These are phyloP conservation scores for Peronospora tabacina DNA, from an alignment of 352 stramenopile species.

Conservation along the genomic window DNA sequence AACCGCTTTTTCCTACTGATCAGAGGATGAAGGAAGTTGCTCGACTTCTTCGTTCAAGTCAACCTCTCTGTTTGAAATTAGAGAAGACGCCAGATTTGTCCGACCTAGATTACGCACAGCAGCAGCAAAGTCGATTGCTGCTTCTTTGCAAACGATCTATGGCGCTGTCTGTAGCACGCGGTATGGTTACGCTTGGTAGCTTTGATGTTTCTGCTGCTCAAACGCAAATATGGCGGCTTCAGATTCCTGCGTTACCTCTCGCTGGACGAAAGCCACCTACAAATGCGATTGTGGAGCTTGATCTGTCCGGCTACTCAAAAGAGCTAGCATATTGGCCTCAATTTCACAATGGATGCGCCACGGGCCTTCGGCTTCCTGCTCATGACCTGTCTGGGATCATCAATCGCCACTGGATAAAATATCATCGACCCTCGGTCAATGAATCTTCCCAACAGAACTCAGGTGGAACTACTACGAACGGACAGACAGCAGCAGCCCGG, in stretches of 20 bases:
- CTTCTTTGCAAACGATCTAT: conserved; percentile 92
- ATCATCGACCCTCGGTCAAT: conserved; percentile 85
- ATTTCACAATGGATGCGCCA: conserved; percentile 97
- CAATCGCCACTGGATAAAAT: conserved; percentile 97
- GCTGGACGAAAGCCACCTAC: conserved; percentile 89
- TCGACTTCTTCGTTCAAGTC: conserved; percentile 67
- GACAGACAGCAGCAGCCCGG: conserved; percentile 12
- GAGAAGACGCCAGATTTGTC: conserved; percentile 58
- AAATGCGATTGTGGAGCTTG: conserved; percentile 90
- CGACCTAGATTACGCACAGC: conserved; percentile 62
- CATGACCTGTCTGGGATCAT: conserved; percentile 75
- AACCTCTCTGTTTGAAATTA: conserved; percentile 60
- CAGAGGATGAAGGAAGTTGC: conserved; percentile 79
- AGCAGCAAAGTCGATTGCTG: conserved; percentile 93
- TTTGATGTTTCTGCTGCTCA: conserved; percentile 58
- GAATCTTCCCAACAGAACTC: conserved; percentile 16
- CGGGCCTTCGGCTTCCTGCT: conserved; percentile 84
- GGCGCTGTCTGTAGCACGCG: conserved; percentile 88
- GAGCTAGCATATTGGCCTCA: conserved; percentile 95
- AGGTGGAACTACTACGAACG: conserved; percentile 2
- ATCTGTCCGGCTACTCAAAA: conserved; percentile 83
- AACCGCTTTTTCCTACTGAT: conserved; percentile 57
- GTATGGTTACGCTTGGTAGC: conserved; percentile 95
- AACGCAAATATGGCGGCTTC: conserved; percentile 81
- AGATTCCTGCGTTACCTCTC: conserved; percentile 90